Evolutionary conservation across 2,329 filamentous ascomycete species (phyloP).

Genomic region (Pseudogymnoascus sp.): DNA sequence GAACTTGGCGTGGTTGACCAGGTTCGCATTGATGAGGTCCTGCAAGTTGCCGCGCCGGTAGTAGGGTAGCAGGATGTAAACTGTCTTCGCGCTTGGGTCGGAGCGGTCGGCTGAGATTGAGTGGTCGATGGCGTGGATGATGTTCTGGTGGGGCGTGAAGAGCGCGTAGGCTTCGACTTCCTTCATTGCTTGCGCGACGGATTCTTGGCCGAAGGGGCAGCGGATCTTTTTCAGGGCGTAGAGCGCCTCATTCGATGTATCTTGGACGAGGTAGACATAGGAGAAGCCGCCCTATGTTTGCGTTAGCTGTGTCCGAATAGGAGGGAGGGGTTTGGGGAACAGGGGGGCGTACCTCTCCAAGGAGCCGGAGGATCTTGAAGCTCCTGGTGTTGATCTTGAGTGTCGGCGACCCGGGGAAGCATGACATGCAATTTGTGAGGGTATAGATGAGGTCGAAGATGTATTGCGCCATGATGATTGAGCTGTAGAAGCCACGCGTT

Average conservation of each 20-base stretch:
- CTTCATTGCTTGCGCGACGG: constrained; percentile 85
- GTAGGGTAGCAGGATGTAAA: constrained; percentile 93
- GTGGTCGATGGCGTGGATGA: constrained; percentile 81
- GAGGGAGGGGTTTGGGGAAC: background rate
- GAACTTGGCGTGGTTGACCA: constrained; percentile 88
- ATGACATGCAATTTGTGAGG: constrained; percentile 88
- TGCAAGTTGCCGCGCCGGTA: constrained; percentile 92
- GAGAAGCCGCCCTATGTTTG: constrained; percentile 77
- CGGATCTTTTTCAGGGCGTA: constrained; percentile 98
- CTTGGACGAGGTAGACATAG: constrained; percentile 97
- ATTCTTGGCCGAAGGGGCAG: constrained; percentile 95
- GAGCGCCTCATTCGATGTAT: constrained; percentile 71
- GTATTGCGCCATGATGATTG: constrained; percentile 61
- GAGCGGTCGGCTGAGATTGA: constrained; percentile 65
- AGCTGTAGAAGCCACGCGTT: constrained; percentile 8
- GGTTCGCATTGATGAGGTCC: constrained; percentile 96
- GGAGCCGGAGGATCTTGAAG: constrained; percentile 89
- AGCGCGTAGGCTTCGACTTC: constrained; percentile 95
- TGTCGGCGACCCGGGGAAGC: constrained; percentile 88
- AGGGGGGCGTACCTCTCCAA: constrained; percentile 65
- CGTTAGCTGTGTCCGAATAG: background rate
- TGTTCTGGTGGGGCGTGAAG: constrained; percentile 73
- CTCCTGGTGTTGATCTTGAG: constrained; percentile 90
- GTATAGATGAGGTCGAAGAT: constrained; percentile 85
- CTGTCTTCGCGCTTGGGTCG: constrained; percentile 71